A percentile compares a stretch with the other conserved stretches of the same genome.
Conservation (phyloP, 345 rosid species). For the Gossypium arboreum region DNA sequence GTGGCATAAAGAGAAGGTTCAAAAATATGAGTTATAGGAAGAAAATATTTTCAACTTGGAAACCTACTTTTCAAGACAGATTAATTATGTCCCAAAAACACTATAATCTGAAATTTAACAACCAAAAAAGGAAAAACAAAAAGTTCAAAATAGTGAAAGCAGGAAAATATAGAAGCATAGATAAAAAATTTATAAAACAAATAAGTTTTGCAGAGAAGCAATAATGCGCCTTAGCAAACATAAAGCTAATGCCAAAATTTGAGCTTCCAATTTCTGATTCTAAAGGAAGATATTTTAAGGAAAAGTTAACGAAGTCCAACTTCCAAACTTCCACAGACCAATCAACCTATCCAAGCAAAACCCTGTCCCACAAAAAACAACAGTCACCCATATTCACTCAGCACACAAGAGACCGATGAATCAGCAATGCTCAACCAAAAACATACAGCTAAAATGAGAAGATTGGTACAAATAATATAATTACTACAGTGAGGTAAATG, state of each 20-base stretch:
- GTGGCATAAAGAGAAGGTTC: constrained; percentile 6
- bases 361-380: neutral
- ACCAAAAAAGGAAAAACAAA: neutral
- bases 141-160: neutral
- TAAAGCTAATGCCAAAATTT: neutral
- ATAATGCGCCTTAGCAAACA: neutral
- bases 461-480: neutral
- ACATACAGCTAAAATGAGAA: neutral
- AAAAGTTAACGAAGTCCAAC: neutral
- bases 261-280: neutral
- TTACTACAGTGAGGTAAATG: constrained; percentile 3
- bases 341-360: neutral
- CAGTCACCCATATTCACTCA: neutral
- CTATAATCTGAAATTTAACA: neutral
- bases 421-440: neutral
- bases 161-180: neutral
- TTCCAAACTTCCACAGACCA: neutral
- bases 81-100: neutral
- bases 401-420: neutral
- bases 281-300: neutral
- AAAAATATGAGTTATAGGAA: neutral
- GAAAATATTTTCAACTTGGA: neutral
- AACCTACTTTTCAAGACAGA: neutral
- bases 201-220: neutral
- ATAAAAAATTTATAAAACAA: neutral